Conservation (phyloP, 2,329 filamentous ascomycete species). For the Alternaria viburni region DNA sequence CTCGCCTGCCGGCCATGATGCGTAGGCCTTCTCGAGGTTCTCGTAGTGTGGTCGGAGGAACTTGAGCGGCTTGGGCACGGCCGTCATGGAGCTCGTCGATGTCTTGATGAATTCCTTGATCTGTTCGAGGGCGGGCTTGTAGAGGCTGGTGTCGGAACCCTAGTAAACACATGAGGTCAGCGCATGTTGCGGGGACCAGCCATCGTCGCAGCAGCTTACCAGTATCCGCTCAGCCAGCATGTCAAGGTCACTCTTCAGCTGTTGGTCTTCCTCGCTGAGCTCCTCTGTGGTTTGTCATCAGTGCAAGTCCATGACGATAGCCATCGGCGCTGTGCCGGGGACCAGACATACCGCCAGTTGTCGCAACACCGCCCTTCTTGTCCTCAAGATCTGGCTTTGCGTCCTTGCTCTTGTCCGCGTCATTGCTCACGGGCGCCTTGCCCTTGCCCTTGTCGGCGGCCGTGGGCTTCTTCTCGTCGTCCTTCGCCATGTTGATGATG, state of each 20-base stretch:
- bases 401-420: slow-evolving; percentile 63
- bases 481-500: slow-evolving; percentile 78
- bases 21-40: slow-evolving; percentile 83
- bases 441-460: slow-evolving; percentile 94
- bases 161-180: slow-evolving; percentile 50
- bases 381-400: slow-evolving; percentile 76
- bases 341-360: slow-evolving; percentile 59
- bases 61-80: slow-evolving; percentile 96
- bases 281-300: slow-evolving; percentile 69
- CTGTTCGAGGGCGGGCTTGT: slow-evolving; percentile 89
- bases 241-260: slow-evolving; percentile 96
- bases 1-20: slow-evolving; percentile 82
- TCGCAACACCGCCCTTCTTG: slow-evolving; percentile 75
- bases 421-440: slow-evolving; percentile 74
- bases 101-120: slow-evolving; percentile 99
- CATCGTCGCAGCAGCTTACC: slow-evolving; percentile 56
- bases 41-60: slow-evolving; percentile 97
- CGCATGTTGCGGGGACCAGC: slow-evolving; percentile 20
- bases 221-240: slow-evolving; percentile 96
- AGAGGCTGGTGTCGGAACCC: slow-evolving; percentile 86
- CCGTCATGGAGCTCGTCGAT: slow-evolving; percentile 98
- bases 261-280: slow-evolving; percentile 96
- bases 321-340: slow-evolving; percentile 16
- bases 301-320: slow-evolving; percentile 24
- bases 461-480: slow-evolving; percentile 83